phyloP scores from a whole-genome alignment of 306 rosid species.

The Morella rubra region DNA sequence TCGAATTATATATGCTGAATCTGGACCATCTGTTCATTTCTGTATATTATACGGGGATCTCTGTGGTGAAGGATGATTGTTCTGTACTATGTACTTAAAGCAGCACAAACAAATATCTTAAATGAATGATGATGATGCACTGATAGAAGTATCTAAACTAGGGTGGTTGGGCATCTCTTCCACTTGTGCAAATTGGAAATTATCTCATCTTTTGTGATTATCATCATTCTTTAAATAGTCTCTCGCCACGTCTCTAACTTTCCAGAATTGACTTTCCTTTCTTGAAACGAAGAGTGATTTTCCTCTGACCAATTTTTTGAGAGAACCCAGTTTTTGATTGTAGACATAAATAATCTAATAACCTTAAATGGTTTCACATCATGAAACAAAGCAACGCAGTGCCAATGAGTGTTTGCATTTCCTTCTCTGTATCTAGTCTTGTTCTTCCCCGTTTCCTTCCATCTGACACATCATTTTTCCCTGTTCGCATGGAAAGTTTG shows the following conservation, averaged over 20 bases:
- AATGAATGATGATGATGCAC: no score
- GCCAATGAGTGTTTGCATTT: conserved; percentile 4
- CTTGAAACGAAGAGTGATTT: not conserved
- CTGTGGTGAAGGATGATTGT: no score
- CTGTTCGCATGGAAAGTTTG: conserved; percentile 43
- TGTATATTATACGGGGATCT: not conserved
- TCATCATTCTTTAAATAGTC: not conserved
- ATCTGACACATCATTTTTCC: conserved; percentile 13
- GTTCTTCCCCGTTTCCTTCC: not conserved
- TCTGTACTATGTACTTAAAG: not conserved
- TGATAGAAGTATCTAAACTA: no score
- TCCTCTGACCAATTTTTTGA: not conserved
- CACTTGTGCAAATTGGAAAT: no score
- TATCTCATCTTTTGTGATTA: no score
- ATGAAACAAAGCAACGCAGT: conserved; percentile 1
- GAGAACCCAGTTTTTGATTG: not conserved
- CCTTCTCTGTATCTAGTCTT: not conserved
- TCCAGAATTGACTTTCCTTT: not conserved
- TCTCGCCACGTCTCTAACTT: not conserved
- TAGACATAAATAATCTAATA: conserved; percentile 1
- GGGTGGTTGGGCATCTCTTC: no score
- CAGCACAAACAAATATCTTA: no score
- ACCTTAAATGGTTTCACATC: conserved; percentile 5
- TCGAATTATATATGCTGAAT: not conserved
- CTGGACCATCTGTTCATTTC: not conserved